Evolutionary conservation across 306 rosid species (phyloP).

Genomic region (Prunus salicina): DNA sequence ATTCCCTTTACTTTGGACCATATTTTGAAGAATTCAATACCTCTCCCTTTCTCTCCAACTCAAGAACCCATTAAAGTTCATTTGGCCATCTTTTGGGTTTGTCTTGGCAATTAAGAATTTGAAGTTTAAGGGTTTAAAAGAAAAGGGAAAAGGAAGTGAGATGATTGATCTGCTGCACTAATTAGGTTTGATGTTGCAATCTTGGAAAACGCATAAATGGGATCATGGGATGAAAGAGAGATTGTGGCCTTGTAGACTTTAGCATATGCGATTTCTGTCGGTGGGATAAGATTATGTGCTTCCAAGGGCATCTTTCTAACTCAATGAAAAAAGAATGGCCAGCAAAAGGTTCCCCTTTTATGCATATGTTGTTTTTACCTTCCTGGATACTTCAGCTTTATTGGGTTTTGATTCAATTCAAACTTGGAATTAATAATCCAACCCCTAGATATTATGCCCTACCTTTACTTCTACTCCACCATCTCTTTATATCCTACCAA

Average conservation of each 20-base stretch:
- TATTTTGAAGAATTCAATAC: background rate
- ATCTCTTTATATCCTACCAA: conserved; percentile 10
- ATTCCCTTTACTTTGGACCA: background rate
- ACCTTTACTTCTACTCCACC: conserved; percentile 22
- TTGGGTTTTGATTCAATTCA: conserved; percentile 16
- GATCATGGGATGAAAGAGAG: background rate
- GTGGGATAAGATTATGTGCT: conserved; percentile 5
- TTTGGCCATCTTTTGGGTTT: background rate
- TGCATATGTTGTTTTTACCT: background rate
- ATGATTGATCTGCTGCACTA: background rate
- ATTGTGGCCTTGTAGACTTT: background rate
- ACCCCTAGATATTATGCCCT: background rate
- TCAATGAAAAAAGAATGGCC: background rate
- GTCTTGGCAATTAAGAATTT: background rate
- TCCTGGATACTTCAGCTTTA: conserved; percentile 7
- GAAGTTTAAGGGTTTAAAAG: background rate
- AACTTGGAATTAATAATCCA: background rate
- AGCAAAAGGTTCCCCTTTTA: background rate
- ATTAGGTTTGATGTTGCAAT: background rate
- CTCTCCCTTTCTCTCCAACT: background rate
- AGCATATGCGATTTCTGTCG: background rate
- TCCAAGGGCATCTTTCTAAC: conserved; percentile 7
- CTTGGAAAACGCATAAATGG: background rate
- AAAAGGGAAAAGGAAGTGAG: background rate
- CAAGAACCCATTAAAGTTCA: background rate